phyloP scores from a whole-genome alignment of 352 stramenopile species.

The Phytopythium vexans region DNA sequence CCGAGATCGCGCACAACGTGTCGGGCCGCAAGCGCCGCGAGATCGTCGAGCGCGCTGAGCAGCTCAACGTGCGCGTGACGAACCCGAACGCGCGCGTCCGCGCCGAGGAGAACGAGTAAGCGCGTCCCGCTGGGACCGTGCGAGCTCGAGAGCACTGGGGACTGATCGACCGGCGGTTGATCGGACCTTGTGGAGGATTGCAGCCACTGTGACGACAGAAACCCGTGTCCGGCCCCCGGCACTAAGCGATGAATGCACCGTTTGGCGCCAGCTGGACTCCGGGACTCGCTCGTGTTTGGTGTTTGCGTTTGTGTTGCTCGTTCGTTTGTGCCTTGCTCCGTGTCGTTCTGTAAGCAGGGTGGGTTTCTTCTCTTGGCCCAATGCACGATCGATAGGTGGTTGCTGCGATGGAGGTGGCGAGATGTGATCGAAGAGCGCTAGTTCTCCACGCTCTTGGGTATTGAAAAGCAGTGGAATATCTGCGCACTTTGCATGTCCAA shows the following conservation, averaged over 20 bases:
- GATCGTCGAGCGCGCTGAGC: conserved; percentile 97
- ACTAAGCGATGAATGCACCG: conserved; percentile 39
- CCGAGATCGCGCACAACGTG: conserved; percentile 98
- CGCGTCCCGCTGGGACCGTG: conserved; percentile 11
- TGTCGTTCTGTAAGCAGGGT: no score
- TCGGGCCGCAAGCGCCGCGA: conserved; percentile 94
- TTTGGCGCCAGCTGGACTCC: conserved; percentile 41
- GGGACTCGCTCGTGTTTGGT: conserved; percentile 31
- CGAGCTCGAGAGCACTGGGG: conserved; percentile 14
- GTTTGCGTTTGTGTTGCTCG: conserved; percentile 1
- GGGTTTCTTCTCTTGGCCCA: no score
- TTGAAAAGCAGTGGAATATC: no score
- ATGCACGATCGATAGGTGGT: no score
- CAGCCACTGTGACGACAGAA: conserved; percentile 32
- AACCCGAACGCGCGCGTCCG: conserved; percentile 97
- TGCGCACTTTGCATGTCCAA: no score
- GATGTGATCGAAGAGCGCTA: no score
- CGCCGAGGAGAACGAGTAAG: conserved; percentile 95
- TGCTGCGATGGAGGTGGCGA: no score
- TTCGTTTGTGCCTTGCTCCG: neutral
- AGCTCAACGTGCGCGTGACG: conserved; percentile 98
- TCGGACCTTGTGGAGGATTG: conserved; percentile 29
- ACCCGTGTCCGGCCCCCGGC: conserved; percentile 25
- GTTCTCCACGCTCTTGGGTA: no score
- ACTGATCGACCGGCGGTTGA: conserved; percentile 14